Evolutionary conservation across 352 stramenopile genomes (phyloP).

Genomic region (Plasmopara muralis): DNA sequence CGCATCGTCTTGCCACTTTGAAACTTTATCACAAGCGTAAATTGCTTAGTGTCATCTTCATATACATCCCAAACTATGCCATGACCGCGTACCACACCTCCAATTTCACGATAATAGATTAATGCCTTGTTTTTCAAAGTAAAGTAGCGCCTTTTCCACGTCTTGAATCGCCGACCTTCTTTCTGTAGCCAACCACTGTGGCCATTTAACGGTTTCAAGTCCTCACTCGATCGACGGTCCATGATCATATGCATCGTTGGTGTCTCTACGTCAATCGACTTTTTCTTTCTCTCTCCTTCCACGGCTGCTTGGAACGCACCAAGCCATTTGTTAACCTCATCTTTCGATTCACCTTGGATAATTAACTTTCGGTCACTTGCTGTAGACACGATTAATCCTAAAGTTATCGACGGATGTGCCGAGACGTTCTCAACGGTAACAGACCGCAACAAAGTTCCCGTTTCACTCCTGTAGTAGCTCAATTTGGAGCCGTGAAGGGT

Average conservation of each 20-base stretch:
- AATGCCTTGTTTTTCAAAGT: slow-evolving; percentile 60
- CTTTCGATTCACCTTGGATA: slow-evolving; percentile 50
- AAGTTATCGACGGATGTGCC: slow-evolving; percentile 25
- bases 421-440: slow-evolving; percentile 34
- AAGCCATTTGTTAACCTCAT: slow-evolving; percentile 64
- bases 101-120: slow-evolving; percentile 66
- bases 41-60: slow-evolving; percentile 40
- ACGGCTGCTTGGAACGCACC: slow-evolving; percentile 30
- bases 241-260: slow-evolving; percentile 9
- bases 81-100: slow-evolving; percentile 51
- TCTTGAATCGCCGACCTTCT: slow-evolving; percentile 69
- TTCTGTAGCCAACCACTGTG: slow-evolving; percentile 74
- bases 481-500: slow-evolving; percentile 60
- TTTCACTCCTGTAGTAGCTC: slow-evolving; percentile 74
- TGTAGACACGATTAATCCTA: slow-evolving; percentile 44
- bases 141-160: slow-evolving; percentile 72
- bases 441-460: slow-evolving; percentile 41
- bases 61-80: slow-evolving; percentile 40
- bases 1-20: slow-evolving; percentile 29
- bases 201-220: slow-evolving; percentile 17
- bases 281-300: slow-evolving; percentile 7
- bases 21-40: slow-evolving; percentile 44
- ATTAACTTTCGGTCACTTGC: slow-evolving; percentile 42
- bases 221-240: slow-evolving; percentile 11
- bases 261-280: slow-evolving; percentile 4